Base-by-base conservation (phyloP, 129 eudicot species). In the Dittrichia graveolens region DNA sequence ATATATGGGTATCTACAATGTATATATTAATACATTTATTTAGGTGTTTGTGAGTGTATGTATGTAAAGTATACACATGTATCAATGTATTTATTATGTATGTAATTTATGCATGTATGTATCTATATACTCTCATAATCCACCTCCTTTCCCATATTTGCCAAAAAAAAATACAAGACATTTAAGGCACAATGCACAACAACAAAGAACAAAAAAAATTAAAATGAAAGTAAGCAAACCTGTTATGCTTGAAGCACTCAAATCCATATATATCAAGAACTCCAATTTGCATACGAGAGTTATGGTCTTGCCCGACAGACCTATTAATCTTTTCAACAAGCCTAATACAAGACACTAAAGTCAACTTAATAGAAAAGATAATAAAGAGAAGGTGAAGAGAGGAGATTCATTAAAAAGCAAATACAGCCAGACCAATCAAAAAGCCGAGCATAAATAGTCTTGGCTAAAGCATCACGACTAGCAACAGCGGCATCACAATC, bases 201-300 rank as follows among this genome's bases (percentile, higher is more conserved):
- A 54, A 65, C 31, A 75, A 76, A 54, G 60, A 75, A 67, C 13
- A 10, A 14, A 45, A 76, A 24, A 15, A 66, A 66, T 24, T 18
- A 72, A 49, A 57, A 44, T 47, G 35, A 40, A 24, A 58, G 72
- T 59, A 38, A 54, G 31, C 47, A 43, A 48, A 87, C 98, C 98
- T 93, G 82, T 94, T 94, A 48, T 72, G 77, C 80, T 90, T 94
- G 54, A 94, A 94, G 87, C 99, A 88, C 72, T 94, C 99, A 83
- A 94, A 94, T 47, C 99, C 99, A 63, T 94, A 94, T 55, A 94
- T 94, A 75, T 94, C 99, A 75, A 94, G 83, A 55, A 94, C 97
- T 76, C 99, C 99, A 61, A 94, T 90, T 77, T 94, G 93, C 77
- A 90, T 75, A 49, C 73, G 82, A 18, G 97, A 90, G 72, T 86